These are phyloP conservation scores for Diplosphaera chodatii DNA, from an alignment of 139 green algal species.

Conservation along the genomic window DNA sequence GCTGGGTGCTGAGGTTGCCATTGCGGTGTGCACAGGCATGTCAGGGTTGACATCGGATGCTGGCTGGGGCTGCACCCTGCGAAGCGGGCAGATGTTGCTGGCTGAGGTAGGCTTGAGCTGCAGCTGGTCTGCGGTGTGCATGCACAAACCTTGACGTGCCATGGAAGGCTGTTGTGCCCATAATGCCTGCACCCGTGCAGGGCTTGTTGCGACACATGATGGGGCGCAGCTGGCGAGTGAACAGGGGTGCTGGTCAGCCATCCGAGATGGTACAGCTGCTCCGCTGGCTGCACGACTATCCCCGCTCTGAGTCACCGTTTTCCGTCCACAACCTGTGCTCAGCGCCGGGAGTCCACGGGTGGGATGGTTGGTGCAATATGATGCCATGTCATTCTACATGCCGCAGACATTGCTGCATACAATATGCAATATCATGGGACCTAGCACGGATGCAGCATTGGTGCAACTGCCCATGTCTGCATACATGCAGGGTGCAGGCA, in stretches of 20 bases:
- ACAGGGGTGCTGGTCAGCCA: background rate
- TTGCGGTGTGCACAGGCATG: slow-evolving; percentile 3
- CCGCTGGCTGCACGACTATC: slow-evolving; percentile 46
- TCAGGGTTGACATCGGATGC: slow-evolving; percentile 62
- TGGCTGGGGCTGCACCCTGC: slow-evolving; percentile 93
- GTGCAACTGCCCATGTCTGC: background rate
- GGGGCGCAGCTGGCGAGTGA: slow-evolving; percentile 36
- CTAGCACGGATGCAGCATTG: no score
- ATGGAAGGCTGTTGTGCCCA: no score
- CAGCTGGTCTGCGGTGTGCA: no score
- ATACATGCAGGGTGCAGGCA: slow-evolving; percentile 55
- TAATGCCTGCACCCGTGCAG: slow-evolving; percentile 14
- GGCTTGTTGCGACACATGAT: slow-evolving; percentile 47
- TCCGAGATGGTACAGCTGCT: slow-evolving; percentile 37
- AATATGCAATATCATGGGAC: no score
- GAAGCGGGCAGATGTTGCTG: slow-evolving; percentile 91
- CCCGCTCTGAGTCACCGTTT: slow-evolving; percentile 30
- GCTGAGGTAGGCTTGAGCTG: slow-evolving; percentile 58
- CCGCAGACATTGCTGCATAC: no score
- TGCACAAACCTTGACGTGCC: no score
- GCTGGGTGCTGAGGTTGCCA: no score
- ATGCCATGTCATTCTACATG: no score
- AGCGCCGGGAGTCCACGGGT: slow-evolving; percentile 53
- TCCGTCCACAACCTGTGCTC: slow-evolving; percentile 78
- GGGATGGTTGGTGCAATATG: background rate